Base-by-base conservation (phyloP, 2,329 filamentous ascomycete genomes). In the Tothia fuscella region DNA sequence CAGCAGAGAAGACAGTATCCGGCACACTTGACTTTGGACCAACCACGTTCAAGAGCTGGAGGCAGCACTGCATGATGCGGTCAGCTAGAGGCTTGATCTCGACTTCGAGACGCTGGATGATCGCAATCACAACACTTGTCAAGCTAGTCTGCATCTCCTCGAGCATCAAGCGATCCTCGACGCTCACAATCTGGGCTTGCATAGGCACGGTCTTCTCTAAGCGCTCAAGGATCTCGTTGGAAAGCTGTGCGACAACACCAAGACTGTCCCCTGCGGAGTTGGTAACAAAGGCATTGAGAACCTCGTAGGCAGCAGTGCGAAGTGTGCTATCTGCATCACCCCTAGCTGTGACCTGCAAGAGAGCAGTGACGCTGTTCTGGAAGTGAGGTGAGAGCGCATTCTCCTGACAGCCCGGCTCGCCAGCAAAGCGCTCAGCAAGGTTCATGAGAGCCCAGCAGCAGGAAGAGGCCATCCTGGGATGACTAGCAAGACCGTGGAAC, bases 371-470 rank as follows among this genome's bases (percentile, higher is more conserved):
- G 58, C 88, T 94, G 54, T 88, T 77, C 64, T 94, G 82, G 68
- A 98, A 98, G 66, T 95, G 86, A 48, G 80, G 78, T 2, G 88
- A 93, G 38, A 98, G 71, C 32, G 86, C 74, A 66, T 96, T 98
- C 37, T 71, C 71, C 53, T 80, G 70, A 46, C 80, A 81, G 38
- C 84, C 85, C 43, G 80, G 73, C 42, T 95, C 88, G 44, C 87
- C 86, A 22, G 87, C 84, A 59, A 96, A 98, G 47, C 88, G 82
- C 59, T 98, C 91, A 9, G 91, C 89, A 57, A 98, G 68, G 65
- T 96, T 98, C 85, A 98, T 96, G 51, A 98, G 68, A 24, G 91
- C 88, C 91, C 93, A 95, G 68, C 91, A 98, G 77, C 91, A 96
- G 22, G 91, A 98, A 42, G 86, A 80, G 24, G 89, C 91, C 80